Base-by-base conservation (phyloP, 306 rosid genomes). In the Inga laurina region DNA sequence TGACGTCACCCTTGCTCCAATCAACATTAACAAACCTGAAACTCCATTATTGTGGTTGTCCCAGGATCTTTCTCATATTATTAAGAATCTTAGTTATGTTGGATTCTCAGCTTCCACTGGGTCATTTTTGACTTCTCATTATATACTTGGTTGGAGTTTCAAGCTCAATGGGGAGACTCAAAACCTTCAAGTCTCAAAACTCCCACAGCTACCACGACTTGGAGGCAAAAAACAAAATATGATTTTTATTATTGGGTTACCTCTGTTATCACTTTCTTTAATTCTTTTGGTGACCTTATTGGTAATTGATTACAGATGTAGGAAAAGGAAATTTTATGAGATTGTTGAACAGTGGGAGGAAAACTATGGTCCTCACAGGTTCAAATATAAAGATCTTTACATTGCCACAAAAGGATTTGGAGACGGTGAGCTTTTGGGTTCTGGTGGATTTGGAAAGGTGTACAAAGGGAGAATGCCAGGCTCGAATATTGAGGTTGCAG, bases 351-450 rank as follows among this genome's bases (percentile, higher is more conserved):
- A 70, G 5, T 70, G 52, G 75, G 75, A 52, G 74, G 57, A 62
- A 10, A 89, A 89, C 43, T 88, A 89, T 27, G 94, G 97, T 4
- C 87, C 94, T 5, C 92, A 90, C 0, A 88, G 94, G 32, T 90
- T 89, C 74, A 88, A 84, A 56, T 91, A 85, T 34, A 3, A 3
- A 34, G 35, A 34, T 34, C 35, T 2, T 34, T 34, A 34, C 3
- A 3, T 2, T 34, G 3, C 35, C 35, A 34, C 35, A 34, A 34
- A 34, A 3, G 35, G 3, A 34, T 54, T 54, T 8, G 7, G n/a
- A 54, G 61, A 54, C 10, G 5, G 3, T 0, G 22, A 54, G 9
- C 0, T 54, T 54, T 5, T 54, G n/a, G 61, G 61, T 54, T 54
- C 24, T 54, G 61, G n/a, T 19, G 61, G 61, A 54, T 54, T 54